Percentiles rank a stretch among this genome's conserved stretches.
Evolutionary conservation across 2,329 filamentous ascomycete species (phyloP).

Genomic region (Paraphaeosphaeria minitans): DNA sequence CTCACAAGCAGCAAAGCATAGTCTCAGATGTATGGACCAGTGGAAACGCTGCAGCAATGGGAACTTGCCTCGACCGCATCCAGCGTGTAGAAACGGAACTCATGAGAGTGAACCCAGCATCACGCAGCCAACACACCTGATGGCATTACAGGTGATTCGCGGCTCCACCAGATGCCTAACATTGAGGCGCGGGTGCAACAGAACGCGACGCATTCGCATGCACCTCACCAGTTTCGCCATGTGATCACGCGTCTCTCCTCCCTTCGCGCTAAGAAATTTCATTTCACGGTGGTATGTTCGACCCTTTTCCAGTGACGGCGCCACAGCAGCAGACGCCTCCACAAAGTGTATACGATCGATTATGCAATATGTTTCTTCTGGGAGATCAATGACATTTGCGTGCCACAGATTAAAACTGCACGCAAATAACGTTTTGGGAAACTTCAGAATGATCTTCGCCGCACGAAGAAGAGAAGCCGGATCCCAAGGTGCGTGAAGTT

Average conservation of each 20-base stretch:
- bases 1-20: no score
- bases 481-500: constrained; percentile 19
- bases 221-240: no score
- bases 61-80: no score
- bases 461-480: constrained; percentile 71
- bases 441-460: constrained; percentile 70
- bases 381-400: constrained; percentile 78
- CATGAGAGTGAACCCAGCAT: no score
- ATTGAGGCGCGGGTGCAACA: no score
- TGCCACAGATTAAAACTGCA: constrained; percentile 52
- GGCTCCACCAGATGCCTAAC: no score
- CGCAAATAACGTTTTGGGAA: constrained; percentile 77
- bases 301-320: constrained; percentile 53
- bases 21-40: no score
- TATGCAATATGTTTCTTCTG: constrained; percentile 77
- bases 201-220: background rate
- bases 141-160: no score
- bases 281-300: constrained; percentile 55
- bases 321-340: constrained; percentile 40
- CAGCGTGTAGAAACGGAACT: no score
- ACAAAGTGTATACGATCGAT: constrained; percentile 51
- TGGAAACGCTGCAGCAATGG: no score
- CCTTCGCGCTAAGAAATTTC: background rate
- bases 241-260: background rate
- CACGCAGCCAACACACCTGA: no score